phyloP scores from a whole-genome alignment of 805 yeast genomes.

The Wickerhamiella allomyrinae region DNA sequence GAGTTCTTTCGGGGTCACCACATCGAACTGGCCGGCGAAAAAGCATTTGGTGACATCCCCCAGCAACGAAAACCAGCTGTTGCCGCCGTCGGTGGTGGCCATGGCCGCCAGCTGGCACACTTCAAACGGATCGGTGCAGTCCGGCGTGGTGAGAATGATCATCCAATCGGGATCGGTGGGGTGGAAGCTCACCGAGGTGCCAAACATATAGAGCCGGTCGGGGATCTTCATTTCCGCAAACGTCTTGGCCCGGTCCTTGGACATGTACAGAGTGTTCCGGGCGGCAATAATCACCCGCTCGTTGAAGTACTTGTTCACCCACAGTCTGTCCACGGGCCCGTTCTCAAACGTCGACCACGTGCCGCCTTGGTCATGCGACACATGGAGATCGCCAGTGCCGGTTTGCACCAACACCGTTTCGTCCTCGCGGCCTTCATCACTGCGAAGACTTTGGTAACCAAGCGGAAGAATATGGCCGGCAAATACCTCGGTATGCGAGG shows the following conservation, averaged over 20 bases:
- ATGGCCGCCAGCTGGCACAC: slow-evolving; percentile 47
- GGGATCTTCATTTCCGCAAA: slow-evolving; percentile 41
- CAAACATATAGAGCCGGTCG: slow-evolving; percentile 29
- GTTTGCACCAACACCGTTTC: slow-evolving; percentile 57
- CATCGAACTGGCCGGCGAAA: slow-evolving; percentile 45
- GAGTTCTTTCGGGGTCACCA: slow-evolving; percentile 34
- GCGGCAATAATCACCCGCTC: slow-evolving; percentile 46
- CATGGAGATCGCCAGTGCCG: slow-evolving; percentile 34
- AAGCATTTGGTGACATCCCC: slow-evolving; percentile 47
- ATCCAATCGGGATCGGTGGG: slow-evolving; percentile 40
- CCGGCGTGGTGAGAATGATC: slow-evolving; percentile 53
- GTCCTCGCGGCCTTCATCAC: slow-evolving; percentile 30
- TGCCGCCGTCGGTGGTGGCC: slow-evolving; percentile 55
- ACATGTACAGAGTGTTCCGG: slow-evolving; percentile 35
- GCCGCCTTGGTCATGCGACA: slow-evolving; percentile 61
- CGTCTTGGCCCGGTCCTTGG: slow-evolving; percentile 53
- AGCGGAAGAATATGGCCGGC: not conserved
- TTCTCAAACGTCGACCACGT: slow-evolving; percentile 30
- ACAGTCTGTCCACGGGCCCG: slow-evolving; percentile 23
- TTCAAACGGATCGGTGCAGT: slow-evolving; percentile 35
- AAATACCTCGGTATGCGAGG: not conserved
- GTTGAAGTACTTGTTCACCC: not conserved
- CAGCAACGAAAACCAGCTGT: slow-evolving; percentile 39
- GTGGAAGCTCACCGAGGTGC: slow-evolving; percentile 44
- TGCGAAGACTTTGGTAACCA: not conserved